Base-by-base conservation (phyloP, 306 rosid species). In the Vicia faba region DNA sequence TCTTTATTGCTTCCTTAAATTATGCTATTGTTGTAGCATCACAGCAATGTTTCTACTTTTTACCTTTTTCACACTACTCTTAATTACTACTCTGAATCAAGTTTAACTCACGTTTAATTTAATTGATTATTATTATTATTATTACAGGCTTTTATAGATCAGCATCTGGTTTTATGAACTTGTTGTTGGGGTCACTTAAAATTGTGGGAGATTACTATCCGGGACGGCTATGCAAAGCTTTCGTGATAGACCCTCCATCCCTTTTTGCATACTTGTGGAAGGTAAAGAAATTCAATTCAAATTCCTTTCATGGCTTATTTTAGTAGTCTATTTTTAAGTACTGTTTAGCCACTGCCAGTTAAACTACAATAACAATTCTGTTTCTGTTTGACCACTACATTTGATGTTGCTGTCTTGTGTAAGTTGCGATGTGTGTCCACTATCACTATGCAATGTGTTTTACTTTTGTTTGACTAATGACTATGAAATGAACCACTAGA, bases 201-300 rank as follows among this genome's bases (percentile, higher is more conserved):
- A 81, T 82, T 11, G 86, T 86, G 72, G 88, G 75, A 0, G 99
- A 90, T 50, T 84, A 82, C 79, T 93, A 93, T 77, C 99, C 99
- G 4, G 84, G 82, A 5, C 82, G 88, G 20, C 85, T 93, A 29
- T 31, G 67, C 78, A 85, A 84, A 58, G 89, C 91, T 3, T 93
- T 93, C 68, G 83, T 93, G 2, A 88, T 90, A n/a, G 99, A 93
- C 83, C 90, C 99, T 40, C 99, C 99, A 0, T 77, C 92, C 2
- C 81, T 93, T 12, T 93, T 93, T 74, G 75, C 97, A 25, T 93
- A 93, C 72, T 62, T 93, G 40, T 93, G 99, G 99, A 93, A 93
- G 99, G 99, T 93, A 83, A 18, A 70, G 53, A 51, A 51, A 4
- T 3, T 28, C 71, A 64, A 62, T 66, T 74, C 76, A 75, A 76